These are phyloP conservation scores for Stentor coeruleus DNA, from an alignment of 73 alveolate genomes.

Conservation along the genomic window DNA sequence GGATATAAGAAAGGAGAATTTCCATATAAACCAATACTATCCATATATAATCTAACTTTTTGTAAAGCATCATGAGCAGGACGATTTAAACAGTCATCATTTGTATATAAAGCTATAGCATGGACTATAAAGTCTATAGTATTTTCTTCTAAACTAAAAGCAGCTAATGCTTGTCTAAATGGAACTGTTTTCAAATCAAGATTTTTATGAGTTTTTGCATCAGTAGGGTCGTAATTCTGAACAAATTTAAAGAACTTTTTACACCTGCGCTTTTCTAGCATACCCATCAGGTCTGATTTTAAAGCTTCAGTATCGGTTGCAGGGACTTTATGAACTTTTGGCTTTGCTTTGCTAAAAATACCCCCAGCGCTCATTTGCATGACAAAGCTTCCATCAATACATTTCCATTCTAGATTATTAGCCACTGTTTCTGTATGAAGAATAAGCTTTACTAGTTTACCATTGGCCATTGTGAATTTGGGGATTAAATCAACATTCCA, in stretches of 20 bases:
- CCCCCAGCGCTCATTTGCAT: too few species aligned
- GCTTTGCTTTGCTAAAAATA: too few species aligned
- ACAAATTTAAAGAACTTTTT: conserved; percentile 88
- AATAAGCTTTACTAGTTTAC: conserved; percentile 86
- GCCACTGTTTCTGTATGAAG: conserved; percentile 79
- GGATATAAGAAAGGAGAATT: conserved; percentile 98
- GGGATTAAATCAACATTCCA: conserved; percentile 98
- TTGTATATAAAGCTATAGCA: conserved; percentile 90
- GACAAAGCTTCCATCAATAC: too few species aligned
- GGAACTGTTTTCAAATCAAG: too few species aligned
- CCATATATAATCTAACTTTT: too few species aligned
- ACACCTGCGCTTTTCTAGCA: conserved; percentile 97
- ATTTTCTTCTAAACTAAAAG: conserved; percentile 84
- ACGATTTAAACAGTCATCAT: conserved; percentile 71
- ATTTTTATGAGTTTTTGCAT: conserved; percentile 67
- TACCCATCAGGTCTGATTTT: conserved; percentile 93
- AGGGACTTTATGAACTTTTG: conserved; percentile 89
- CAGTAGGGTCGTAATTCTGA: conserved; percentile 68
- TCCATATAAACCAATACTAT: too few species aligned
- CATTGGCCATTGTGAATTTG: conserved; percentile 97
- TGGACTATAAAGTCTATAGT: conserved; percentile 99
- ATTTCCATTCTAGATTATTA: conserved; percentile 69
- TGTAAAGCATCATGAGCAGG: too few species aligned
- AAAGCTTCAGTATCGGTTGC: conserved; percentile 90
- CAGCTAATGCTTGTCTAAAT: too few species aligned